Percentiles rank a stretch among this genome's conserved stretches.
Conservation (phyloP, 1,284 basidiomycete species). For the Ceratobasidium sp. region DNA sequence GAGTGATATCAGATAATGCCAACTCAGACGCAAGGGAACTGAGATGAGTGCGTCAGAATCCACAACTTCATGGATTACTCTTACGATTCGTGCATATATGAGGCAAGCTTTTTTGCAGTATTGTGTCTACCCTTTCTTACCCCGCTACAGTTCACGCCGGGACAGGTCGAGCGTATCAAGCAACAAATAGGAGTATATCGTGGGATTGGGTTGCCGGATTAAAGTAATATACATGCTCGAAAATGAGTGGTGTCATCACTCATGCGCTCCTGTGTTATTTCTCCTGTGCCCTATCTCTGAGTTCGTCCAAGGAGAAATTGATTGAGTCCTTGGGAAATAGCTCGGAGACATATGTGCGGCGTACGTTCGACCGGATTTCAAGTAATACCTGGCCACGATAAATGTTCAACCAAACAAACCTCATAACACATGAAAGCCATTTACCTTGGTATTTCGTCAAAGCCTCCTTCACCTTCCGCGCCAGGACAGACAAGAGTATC, state of each 20-base stretch:
- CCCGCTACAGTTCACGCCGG: constrained; percentile 21
- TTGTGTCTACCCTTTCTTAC: not conserved
- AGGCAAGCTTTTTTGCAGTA: not conserved
- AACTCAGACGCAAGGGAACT: not conserved
- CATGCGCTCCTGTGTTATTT: not conserved
- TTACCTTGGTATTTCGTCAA: too few relatives aligned
- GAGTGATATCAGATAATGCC: constrained; percentile 2
- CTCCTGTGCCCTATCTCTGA: not conserved
- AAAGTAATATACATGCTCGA: not conserved
- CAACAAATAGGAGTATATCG: constrained; percentile 14
- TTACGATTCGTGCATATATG: constrained; percentile 10
- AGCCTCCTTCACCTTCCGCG: too few relatives aligned
- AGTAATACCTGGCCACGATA: not conserved
- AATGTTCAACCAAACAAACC: not conserved
- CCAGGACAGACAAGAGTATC: too few relatives aligned
- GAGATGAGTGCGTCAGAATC: not conserved
- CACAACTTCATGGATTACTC: constrained; percentile 36
- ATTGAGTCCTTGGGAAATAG: not conserved
- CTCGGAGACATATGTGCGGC: not conserved
- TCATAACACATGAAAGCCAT: not conserved
- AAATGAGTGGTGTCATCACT: too few relatives aligned
- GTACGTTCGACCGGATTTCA: not conserved
- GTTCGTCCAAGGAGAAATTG: not conserved
- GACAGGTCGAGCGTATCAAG: constrained; percentile 24
- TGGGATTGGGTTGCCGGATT: not conserved